Percentiles rank a stretch among this genome's conserved stretches.
Evolutionary conservation across 768 basidiomycete genomes (phyloP).

Genomic region (Boletellus ananiceps): DNA sequence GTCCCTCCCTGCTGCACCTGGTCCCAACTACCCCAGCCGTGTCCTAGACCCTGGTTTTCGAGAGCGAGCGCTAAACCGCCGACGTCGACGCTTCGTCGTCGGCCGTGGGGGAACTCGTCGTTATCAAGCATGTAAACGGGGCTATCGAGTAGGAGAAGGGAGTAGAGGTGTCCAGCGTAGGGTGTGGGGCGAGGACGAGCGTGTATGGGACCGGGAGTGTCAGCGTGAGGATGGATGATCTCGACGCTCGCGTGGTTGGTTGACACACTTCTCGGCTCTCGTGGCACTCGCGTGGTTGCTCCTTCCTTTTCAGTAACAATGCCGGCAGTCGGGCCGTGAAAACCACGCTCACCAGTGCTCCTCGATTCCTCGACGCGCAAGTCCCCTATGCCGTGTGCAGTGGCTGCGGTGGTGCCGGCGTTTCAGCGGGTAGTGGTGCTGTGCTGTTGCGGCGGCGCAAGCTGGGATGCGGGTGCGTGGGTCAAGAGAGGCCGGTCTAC

Average conservation of each 20-base stretch:
- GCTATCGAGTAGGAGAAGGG: not conserved
- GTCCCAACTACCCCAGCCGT: slow-evolving; percentile 66
- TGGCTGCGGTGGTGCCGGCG: no score
- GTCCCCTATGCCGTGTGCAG: no score
- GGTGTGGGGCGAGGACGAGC: not conserved
- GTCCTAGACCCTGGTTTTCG: slow-evolving; percentile 53
- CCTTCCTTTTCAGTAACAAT: slow-evolving; percentile 19
- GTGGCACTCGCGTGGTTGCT: slow-evolving; percentile 31
- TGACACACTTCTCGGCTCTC: slow-evolving; percentile 35
- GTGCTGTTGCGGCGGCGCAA: no score
- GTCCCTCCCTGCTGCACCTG: slow-evolving; percentile 43
- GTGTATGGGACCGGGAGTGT: not conserved
- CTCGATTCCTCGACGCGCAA: no score
- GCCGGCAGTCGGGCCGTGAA: slow-evolving; percentile 8
- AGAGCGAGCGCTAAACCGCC: slow-evolving; percentile 85
- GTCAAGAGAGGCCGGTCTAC: no score
- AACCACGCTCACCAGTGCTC: not conserved
- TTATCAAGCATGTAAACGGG: slow-evolving; percentile 23
- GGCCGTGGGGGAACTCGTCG: slow-evolving; percentile 29
- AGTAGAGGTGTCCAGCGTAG: not conserved
- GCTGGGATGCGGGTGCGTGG: no score
- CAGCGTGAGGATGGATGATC: slow-evolving; percentile 23
- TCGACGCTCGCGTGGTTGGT: slow-evolving; percentile 33
- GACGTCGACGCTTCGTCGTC: slow-evolving; percentile 80
- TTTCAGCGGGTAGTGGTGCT: no score